Conservation (phyloP, 495 filamentous ascomycete species). For the Pseudevernia furfuracea region DNA sequence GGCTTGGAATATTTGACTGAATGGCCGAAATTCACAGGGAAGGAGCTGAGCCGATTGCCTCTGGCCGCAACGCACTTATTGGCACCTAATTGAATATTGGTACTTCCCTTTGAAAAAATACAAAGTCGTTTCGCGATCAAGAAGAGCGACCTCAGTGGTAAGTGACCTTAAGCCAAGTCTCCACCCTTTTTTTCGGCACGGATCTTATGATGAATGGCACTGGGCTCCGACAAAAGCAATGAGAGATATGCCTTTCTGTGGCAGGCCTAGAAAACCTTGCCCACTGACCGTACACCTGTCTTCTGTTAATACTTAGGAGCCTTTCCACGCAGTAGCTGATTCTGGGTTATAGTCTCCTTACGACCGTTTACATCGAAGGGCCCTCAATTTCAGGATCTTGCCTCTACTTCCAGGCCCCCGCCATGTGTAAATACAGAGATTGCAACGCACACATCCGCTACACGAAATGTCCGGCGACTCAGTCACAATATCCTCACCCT, state of each 20-base stretch:
- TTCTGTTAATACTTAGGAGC: too few species aligned
- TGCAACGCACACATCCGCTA: background rate
- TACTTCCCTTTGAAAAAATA: background rate
- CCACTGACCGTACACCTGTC: slow-evolving; percentile 62
- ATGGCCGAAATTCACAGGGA: background rate
- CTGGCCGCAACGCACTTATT: background rate
- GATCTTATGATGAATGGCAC: slow-evolving; percentile 92
- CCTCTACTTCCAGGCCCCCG: background rate
- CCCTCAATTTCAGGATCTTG: background rate
- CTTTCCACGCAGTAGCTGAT: background rate
- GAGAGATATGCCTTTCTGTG: slow-evolving; percentile 89
- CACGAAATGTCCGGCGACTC: background rate
- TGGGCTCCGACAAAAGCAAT: slow-evolving; percentile 88
- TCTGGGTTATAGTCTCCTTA: background rate
- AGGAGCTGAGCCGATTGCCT: background rate
- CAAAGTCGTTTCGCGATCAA: background rate
- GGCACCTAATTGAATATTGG: background rate
- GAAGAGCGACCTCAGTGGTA: background rate
- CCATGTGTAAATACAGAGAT: background rate
- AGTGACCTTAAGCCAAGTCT: background rate
- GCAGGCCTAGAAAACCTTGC: slow-evolving; percentile 99
- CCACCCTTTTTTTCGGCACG: slow-evolving; percentile 15
- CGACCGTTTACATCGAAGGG: background rate
- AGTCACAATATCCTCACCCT: background rate
- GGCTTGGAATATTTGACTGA: slow-evolving; percentile 3